Evolutionary conservation across 2,329 filamentous ascomycete genomes (phyloP), one percentile per base, ranked within the genome.

Genomic region (Cytospora leucostoma): DNA sequence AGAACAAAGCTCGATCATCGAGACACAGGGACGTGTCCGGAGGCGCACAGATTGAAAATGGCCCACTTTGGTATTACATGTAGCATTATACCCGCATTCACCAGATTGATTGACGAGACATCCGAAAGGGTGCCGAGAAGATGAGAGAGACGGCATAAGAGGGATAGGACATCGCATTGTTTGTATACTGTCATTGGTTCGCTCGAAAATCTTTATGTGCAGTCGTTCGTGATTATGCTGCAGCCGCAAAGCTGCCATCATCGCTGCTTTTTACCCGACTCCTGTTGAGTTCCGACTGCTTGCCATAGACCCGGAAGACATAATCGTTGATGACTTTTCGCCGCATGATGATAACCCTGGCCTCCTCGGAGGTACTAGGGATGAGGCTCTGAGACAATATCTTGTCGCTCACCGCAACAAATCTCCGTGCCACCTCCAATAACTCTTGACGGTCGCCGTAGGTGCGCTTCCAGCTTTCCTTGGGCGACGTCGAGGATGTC

Each of bases 381-480:
- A 66, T 52, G n/a, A 66, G 54, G 13, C 15, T 37, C 35, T 64
- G 61, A 17, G 64, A 64, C 32, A 66, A 19, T 7, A 66, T 51
- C 63, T 66, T 66, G 47, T 66, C 65, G n/a, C 53, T 63, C 4
- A 61, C 54, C 12, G 60, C 65, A 11, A 66, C 52, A 21, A 63
- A 59, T 34, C 33, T 62, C 54, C 47, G 59, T 34, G 56, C 60
- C 49, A 65, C 59, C 13, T 58, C 56, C 17, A 66, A 19, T 7
- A 65, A 27, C 15, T 62, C 57, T 33, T 50, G 38, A 1, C 65
- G 65, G 19, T 27, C 35, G 49, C 51, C 21, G 19, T 51, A 56
- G 51, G 67, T 63, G 34, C 62, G 67, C 40, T 72, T 65, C n/a
- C 68, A 69, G n/a, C 68, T 67, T 19, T 70, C 65, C 40, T 67